These are phyloP conservation scores for Xerocomus brunneocitrinus DNA, from an alignment of 768 basidiomycete genomes.

Conservation along the genomic window DNA sequence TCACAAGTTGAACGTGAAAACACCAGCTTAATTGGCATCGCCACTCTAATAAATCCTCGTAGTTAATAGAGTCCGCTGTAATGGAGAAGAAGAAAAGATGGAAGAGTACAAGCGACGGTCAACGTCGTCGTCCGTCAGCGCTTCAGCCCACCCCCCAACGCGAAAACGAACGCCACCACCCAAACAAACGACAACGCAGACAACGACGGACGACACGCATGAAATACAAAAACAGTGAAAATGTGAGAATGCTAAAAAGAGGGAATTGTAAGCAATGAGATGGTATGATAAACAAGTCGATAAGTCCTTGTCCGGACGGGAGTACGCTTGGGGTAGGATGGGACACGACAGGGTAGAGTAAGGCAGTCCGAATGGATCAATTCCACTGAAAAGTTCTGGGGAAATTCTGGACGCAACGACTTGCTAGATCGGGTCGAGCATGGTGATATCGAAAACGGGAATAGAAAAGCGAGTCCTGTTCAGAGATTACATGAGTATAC, in stretches of 20 bases:
- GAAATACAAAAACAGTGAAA: conserved; percentile 13
- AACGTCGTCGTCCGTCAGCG: conserved; percentile 13
- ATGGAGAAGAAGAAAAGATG: background rate
- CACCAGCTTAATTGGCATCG: background rate
- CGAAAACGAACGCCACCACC: background rate
- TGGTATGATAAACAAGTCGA: conserved; percentile 29
- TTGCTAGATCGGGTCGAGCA: conserved; percentile 23
- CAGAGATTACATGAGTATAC: conserved; percentile 4
- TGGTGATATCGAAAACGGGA: conserved; percentile 1
- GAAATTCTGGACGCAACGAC: conserved; percentile 24
- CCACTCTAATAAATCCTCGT: conserved; percentile 12
- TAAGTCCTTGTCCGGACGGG: conserved; percentile 21
- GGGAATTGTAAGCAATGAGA: conserved; percentile 26
- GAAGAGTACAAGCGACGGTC: conserved; percentile 19
- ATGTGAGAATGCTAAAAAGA: conserved; percentile 13
- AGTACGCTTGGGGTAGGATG: conserved; percentile 21
- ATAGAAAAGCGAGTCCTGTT: conserved; percentile 2
- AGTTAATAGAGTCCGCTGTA: conserved; percentile 18
- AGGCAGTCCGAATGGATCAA: conserved; percentile 16
- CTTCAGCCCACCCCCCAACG: background rate
- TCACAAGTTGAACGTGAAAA: background rate
- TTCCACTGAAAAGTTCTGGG: conserved; percentile 15
- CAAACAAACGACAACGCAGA: conserved; percentile 1
- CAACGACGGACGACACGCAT: conserved; percentile 7
- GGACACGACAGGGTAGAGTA: conserved; percentile 22